phyloP scores from a whole-genome alignment of 2,329 filamentous ascomycete species.

The Akanthomyces lecanii region DNA sequence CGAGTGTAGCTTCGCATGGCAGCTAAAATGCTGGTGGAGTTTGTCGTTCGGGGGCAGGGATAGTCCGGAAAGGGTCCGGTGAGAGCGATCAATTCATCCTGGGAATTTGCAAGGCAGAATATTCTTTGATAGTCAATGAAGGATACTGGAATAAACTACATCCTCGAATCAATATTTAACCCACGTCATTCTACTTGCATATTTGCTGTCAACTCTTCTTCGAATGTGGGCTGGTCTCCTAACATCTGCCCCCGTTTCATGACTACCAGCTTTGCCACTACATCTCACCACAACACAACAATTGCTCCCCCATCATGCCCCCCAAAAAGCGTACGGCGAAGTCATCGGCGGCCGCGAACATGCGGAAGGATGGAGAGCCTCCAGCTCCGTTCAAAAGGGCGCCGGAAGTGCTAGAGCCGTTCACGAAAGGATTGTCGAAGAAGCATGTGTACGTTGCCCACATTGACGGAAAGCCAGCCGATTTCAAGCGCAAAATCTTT shows the following conservation, averaged over 20 bases:
- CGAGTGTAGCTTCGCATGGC: conserved; percentile 2
- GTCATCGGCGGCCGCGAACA: conserved; percentile 21
- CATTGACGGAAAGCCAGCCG: conserved; percentile 65
- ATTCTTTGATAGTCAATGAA: not conserved
- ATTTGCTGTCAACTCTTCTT: no score
- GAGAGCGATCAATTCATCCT: not conserved
- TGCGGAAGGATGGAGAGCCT: conserved; percentile 31
- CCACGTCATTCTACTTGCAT: not conserved
- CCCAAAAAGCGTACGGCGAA: conserved; percentile 33
- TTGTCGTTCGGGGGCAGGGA: conserved; percentile 13
- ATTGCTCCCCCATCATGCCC: conserved; percentile 17
- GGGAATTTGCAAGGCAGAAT: not conserved
- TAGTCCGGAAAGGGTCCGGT: conserved; percentile 10
- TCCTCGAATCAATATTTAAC: not conserved
- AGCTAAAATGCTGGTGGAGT: conserved; percentile 7
- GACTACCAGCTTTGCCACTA: conserved; percentile 1
- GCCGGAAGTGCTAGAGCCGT: conserved; percentile 58
- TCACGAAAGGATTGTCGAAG: conserved; percentile 62
- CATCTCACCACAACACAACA: not conserved
- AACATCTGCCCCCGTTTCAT: not conserved
- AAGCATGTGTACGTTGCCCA: conserved; percentile 79
- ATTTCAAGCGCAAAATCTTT: conserved; percentile 81
- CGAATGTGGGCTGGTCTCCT: not conserved
- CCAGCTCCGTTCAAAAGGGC: conserved; percentile 66
- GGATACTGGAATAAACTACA: not conserved